Evolutionary conservation across 768 basidiomycete genomes (phyloP), one percentile per base, ranked within the genome.

Genomic region (Amanita pallidorosea): DNA sequence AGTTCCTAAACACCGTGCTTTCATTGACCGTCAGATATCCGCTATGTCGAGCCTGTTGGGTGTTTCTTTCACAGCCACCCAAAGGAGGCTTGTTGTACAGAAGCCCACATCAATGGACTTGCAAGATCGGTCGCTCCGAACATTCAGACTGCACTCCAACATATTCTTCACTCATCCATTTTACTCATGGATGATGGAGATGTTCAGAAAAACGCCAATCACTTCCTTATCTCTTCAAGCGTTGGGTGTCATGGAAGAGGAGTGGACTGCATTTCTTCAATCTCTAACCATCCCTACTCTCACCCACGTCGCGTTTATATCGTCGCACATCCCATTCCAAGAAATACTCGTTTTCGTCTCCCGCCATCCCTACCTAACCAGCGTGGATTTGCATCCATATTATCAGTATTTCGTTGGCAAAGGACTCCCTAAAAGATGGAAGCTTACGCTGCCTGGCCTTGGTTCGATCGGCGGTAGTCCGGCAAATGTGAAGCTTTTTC

Each of bases 301-400:
- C 13, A 17, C 48, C 29, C 27, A 42, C 13, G 57, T 65, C 18
- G 50, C 58, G 7, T 46, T 57, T 37, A 51, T 55, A 25, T 55
- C 57, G 0, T 27, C 45, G 7, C 49, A 54, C 47, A 58, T 60
- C 44, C 18, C 54, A 22, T 61, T 63, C 22, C 41, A 49, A 1
- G 55, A 54, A 43, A 50, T 65, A 31, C 20, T 60, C 36, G 11
- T 31, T 41, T 65, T 65, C 43, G 52, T 63, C n/a, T 52, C 33
- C 2, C 61, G 64, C 40, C 64, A 65, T 52, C 56, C 57, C 4
- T 54, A 48, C 3, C 58, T 65, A 18, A 47, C 47, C 34, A 54
- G 38, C 5, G 51, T 65, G 37, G 46, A 54, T 25, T 40, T 63
- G 2, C 58, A 58, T 45, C 54, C 56, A 27, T 52, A 58, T 18